A percentile compares a stretch with the other conserved stretches of the same genome.
Conservation (phyloP, 176 grass and related monocot species). For the Phyllostachys edulis region DNA sequence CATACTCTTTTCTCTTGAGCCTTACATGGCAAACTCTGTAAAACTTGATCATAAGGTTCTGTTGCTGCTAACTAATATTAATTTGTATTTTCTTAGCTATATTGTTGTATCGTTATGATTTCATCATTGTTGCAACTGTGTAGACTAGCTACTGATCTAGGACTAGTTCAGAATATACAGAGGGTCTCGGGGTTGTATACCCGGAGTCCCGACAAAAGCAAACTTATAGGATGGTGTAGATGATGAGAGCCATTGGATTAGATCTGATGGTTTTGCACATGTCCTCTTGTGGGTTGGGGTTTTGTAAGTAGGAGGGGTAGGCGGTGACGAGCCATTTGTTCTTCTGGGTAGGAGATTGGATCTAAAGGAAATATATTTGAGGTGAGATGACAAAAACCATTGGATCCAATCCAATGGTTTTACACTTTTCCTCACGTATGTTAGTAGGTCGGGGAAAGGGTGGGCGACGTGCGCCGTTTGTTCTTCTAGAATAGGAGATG, state of each 20-base stretch:
- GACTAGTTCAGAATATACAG: no score
- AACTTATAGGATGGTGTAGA: background rate
- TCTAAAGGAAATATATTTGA: background rate
- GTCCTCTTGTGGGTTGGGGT: background rate
- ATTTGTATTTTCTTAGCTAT: no score
- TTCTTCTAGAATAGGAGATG: background rate
- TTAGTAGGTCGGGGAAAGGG: background rate
- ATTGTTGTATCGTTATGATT: no score
- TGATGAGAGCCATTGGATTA: background rate
- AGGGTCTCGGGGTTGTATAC: no score
- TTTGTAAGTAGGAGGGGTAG: background rate
- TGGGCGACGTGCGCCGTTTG: fast-evolving
- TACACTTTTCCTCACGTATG: background rate
- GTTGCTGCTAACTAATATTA: no score
- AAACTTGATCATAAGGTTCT: no score
- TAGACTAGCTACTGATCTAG: no score
- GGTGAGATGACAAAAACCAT: background rate
- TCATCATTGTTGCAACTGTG: no score
- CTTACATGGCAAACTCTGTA: no score
- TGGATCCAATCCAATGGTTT: background rate
- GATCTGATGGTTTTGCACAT: background rate
- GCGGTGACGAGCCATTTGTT: fast-evolving
- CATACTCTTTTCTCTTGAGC: no score
- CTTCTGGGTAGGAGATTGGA: background rate
- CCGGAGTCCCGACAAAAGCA: no score